Evolutionary conservation across 2,329 filamentous ascomycete genomes (phyloP).

Genomic region (Colletotrichum orbiculare): DNA sequence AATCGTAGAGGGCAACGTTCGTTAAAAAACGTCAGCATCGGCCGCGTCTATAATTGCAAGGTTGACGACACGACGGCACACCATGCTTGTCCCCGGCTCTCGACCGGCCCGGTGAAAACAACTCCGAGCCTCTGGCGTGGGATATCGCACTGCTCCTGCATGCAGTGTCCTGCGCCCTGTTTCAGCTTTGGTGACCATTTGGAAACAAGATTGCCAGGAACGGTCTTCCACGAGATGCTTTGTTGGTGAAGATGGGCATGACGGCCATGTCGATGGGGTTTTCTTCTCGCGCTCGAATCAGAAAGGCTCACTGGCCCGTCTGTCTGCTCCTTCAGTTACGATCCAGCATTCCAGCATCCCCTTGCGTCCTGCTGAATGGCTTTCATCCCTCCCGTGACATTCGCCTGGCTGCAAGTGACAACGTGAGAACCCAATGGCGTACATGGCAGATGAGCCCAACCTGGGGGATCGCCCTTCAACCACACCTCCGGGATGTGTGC

Average conservation of each 20-base stretch:
- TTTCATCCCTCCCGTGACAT: constrained; percentile 7
- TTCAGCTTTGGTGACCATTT: not conserved
- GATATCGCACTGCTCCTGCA: too few relatives aligned
- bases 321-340: not conserved
- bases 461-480: constrained; percentile 37
- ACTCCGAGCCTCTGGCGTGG: too few relatives aligned
- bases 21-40: too few relatives aligned
- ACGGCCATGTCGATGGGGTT: not conserved
- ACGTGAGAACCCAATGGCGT: constrained; percentile 16
- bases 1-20: too few relatives aligned
- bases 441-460: constrained; percentile 4
- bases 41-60: too few relatives aligned
- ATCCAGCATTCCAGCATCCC: not conserved
- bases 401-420: constrained; percentile 15
- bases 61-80: too few relatives aligned
- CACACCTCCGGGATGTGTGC: constrained; percentile 33
- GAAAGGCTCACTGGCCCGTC: not conserved
- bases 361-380: constrained; percentile 19
- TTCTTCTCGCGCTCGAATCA: constrained; percentile 3
- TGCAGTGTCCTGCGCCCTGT: too few relatives aligned
- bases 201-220: not conserved
- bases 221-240: too few relatives aligned
- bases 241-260: not conserved
- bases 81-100: too few relatives aligned
- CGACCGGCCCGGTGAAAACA: too few relatives aligned